phyloP scores from a whole-genome alignment of 495 filamentous ascomycete genomes.

The Penicillium ucsense region DNA sequence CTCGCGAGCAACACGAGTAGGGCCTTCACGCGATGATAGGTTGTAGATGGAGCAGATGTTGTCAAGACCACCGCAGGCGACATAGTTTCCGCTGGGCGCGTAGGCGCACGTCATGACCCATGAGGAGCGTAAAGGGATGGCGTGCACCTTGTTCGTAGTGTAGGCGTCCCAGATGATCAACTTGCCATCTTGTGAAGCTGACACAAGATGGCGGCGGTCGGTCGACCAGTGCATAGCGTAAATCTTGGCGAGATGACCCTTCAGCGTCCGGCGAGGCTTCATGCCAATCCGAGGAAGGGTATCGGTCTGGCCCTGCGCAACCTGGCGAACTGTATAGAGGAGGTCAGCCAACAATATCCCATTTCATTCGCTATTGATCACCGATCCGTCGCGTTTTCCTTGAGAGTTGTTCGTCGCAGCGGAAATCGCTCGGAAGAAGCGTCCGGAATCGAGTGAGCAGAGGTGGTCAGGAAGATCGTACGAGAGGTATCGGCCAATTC shows the following conservation, averaged over 20 bases:
- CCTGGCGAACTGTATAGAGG: conserved; percentile 65
- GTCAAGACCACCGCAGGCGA: conserved; percentile 95
- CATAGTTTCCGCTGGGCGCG: conserved; percentile 94
- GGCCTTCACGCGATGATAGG: conserved; percentile 88
- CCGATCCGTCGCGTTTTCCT: neutral
- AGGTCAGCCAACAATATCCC: conserved; percentile 11
- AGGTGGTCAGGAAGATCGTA: conserved; percentile 43
- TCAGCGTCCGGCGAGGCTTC: conserved; percentile 90
- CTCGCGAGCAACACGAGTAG: conserved; percentile 91
- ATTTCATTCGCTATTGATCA: neutral
- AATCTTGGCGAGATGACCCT: conserved; percentile 97
- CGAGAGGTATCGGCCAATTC: conserved; percentile 94
- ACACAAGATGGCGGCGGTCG: conserved; percentile 93
- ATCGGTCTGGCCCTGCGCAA: conserved; percentile 83
- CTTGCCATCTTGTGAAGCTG: conserved; percentile 97
- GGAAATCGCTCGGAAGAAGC: neutral
- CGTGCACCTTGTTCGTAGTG: conserved; percentile 98
- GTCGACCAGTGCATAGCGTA: conserved; percentile 99
- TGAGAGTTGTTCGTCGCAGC: neutral
- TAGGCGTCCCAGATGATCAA: conserved; percentile 99
- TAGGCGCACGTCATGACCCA: conserved; percentile 99
- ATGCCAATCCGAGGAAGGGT: conserved; percentile 84
- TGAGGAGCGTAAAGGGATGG: conserved; percentile 94
- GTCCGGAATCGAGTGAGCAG: conserved; percentile 1
- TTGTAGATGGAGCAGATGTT: conserved; percentile 99